Base-by-base conservation (phyloP, 768 basidiomycete genomes). In the Xerocomellus chrysenteron region DNA sequence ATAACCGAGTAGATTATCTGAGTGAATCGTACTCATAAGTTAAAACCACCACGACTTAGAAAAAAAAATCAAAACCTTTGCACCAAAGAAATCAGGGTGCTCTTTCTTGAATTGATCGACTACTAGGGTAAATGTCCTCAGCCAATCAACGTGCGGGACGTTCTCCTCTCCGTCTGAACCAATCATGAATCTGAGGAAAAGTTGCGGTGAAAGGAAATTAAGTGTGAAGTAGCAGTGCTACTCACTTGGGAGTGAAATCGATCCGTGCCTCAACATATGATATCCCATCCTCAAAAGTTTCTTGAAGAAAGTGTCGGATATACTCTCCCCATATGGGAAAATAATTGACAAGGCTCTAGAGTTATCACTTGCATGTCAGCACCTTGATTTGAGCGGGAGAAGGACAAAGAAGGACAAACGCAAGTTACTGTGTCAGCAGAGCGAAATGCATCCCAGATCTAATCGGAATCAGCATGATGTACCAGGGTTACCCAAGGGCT, bases 371-470 rank as follows among this genome's bases (percentile, higher is more conserved):
- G 19, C 24, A 39, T 4, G 10, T 64, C 45, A 40, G 0, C 17
- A 21, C n/a, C 21, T 8, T 45, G 2, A 32, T 35, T 35, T 14
- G 21, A 13, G 30, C 19, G 12, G 13, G 28, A 14, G n/a, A 17
- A n/a, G 11, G 41, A 13, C 16, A 17, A 28, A 39, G 16, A 36
- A 28, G 16, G 17, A 71, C 76, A 51, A 66, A 86, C 87, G 16
- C 65, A 59, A 21, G 81, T 76, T 0, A 82, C 77, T 0, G 47
- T 30, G 60, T 85, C 85, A 0, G 80, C 84, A 64, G 75, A 82
- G 16, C 64, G 61, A 64, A 92, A 92, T 59, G 89, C 89, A 43
- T 81, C 68, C 90, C 90, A 92, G 47, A 92, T 91, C 88, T 90
- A 55, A 36, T 19, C 39, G 6, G 52, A 37, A 21, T 52, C 36